Base-by-base conservation (phyloP, 2,329 filamentous ascomycete genomes). In the Cryphonectria naterciae region DNA sequence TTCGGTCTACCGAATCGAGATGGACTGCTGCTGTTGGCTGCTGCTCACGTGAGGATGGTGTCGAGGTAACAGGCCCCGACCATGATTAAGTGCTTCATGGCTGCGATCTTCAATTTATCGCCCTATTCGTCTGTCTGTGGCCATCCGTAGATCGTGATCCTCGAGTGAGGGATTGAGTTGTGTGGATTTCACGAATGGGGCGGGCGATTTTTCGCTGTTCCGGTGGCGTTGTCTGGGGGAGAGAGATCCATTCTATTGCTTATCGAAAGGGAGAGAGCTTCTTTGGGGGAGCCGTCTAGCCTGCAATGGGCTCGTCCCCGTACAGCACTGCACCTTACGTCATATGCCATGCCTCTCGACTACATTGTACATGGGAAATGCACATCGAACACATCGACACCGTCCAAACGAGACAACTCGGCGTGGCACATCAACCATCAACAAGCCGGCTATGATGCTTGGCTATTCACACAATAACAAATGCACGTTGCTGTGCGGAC, bases 1-100 rank as follows among this genome's bases (percentile, higher is more conserved):
- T 19, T 49, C 7, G 19, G 5, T 37, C 22, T 22, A 1, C 22
- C 3, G 19, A 10, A n/a, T 11, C 10, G 32, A 32, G 49, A 6
- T 17, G 22, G 5, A 63, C 35, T 25, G 37, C 22, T n/a, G 22
- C 22, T 49, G 28, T 17, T 61, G n/a, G 17, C 35, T 61, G n/a
- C 8, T 22, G n/a, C 86, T 79, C 82, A 86, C 90, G 85, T 89
- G 56, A 92, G 82, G 71, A 93, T 91, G 1, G 90, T 93, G 79
- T 93, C 91, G 52, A 92, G 80, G 80, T 93, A 93, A 75, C 90
- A 91, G 37, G 90, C 90, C 32, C 91, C 91, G 61, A 91, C 84
- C 62, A 89, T 86, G 67, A 92, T 81, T 72, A 93, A 82, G 74
- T 88, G 86, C 80, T 84, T 86, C 83, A 86, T 87, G 54, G 46